Evolutionary conservation across 2,329 filamentous ascomycete species (phyloP).

Genomic region (Fusarium oligoseptatum): DNA sequence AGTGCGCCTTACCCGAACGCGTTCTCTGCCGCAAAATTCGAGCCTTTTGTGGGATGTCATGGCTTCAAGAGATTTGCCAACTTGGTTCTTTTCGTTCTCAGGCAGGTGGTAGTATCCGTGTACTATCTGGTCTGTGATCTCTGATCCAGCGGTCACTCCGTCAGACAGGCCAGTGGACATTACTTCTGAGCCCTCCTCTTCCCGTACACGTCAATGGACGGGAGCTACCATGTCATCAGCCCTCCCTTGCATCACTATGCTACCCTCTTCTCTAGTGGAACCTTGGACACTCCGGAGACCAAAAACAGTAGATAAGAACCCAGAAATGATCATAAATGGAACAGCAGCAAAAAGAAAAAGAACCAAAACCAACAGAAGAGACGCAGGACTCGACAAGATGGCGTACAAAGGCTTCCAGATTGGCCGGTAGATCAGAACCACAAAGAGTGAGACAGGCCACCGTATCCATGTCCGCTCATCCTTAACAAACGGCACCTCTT

Average conservation of each 20-base stretch:
- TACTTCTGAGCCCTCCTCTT: neutral
- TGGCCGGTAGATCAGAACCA: neutral
- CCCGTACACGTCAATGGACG: neutral
- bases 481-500: neutral
- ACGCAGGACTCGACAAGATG: neutral
- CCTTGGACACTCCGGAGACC: neutral
- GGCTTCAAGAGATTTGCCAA: no score
- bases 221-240: neutral
- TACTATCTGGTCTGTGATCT: no score
- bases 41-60: no score
- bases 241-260: neutral
- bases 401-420: neutral
- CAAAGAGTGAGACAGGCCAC: neutral
- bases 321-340: neutral
- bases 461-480: constrained; percentile 3
- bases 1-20: no score
- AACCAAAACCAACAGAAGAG: neutral
- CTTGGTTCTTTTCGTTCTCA: no score
- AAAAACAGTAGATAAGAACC: neutral
- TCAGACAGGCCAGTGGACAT: no score
- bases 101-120: no score
- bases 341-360: neutral
- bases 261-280: neutral
- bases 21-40: no score
- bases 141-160: no score